Base-by-base conservation (phyloP, 257 asterid genomes). In the Plectranthus barbatus region DNA sequence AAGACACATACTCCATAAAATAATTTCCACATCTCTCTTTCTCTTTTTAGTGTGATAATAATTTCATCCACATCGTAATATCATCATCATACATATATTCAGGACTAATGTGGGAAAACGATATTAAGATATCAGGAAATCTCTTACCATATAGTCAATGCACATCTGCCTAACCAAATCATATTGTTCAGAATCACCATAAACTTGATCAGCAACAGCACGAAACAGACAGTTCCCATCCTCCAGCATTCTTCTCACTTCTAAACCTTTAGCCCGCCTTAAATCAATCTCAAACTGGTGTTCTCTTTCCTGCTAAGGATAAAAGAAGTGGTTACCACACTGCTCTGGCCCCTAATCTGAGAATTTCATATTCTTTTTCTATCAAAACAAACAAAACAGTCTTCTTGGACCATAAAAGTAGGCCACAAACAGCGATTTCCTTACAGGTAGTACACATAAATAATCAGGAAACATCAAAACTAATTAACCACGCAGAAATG, bases 181-280 rank as follows among this genome's bases (percentile, higher is more conserved):
- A 77, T 80, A 87, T 55, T 62, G 60, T 63, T 90, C 96, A 62
- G 97, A 87, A 74, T 93, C 99, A 17, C 99, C 99, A 83, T 93
- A 90, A 42, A 93, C 99, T 86, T 85, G 97, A 80, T 93, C 95
- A 20, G 96, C 97, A 80, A 93, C 99, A 71, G 99, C 97, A 68
- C 99, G 95, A 53, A 93, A 93, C 60, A 93, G 95, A 68, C 99
- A 93, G 79, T 93, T 93, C 45, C 99, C 99, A 57, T 93, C 99
- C 79, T 86, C 96, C 26, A 83, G 60, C 99, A 93, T 93, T 79
- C 79, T 93, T 72, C 85, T 90, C 65, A 93, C 95, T 78, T 93
- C 99, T 72, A 90, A 76, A 52, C 97, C 94, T 84, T 84, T 86
- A 44, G 70, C 87, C 57, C 96, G 88, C 71, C 96, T 82, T 67